These are phyloP conservation scores for Bisporella sp. DNA, from an alignment of 2,329 filamentous ascomycete species.

Conservation along the genomic window DNA sequence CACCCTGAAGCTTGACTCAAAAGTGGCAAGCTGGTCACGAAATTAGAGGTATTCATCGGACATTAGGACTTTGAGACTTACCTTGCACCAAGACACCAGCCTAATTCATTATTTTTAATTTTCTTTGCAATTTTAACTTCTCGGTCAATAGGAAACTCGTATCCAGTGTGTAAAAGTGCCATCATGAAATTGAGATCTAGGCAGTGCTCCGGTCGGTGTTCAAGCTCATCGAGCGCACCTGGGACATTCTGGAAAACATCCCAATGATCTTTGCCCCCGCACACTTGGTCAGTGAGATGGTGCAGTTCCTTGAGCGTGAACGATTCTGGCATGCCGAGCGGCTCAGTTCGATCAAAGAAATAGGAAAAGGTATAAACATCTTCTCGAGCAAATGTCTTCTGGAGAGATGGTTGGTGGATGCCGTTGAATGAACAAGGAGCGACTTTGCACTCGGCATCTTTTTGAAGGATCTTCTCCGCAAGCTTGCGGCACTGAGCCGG, in stretches of 20 bases:
- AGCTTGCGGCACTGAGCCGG: constrained; percentile 84
- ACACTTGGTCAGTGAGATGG: constrained; percentile 78
- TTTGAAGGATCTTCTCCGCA: constrained; percentile 84
- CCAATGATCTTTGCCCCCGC: constrained; percentile 71
- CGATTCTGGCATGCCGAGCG: constrained; percentile 95
- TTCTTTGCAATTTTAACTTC: constrained; percentile 99
- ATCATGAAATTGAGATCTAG: constrained; percentile 96
- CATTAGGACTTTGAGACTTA: constrained; percentile 38
- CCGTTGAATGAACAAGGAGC: constrained; percentile 98
- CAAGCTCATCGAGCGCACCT: constrained; percentile 72
- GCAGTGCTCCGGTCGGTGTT: constrained; percentile 81
- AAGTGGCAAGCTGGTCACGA: constrained; percentile 63
- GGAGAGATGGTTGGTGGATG: constrained; percentile 85
- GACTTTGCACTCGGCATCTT: constrained; percentile 74
- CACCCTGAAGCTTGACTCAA: constrained; percentile 78
- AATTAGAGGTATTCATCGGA: constrained; percentile 29
- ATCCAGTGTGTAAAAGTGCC: constrained; percentile 85
- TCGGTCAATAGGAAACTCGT: constrained; percentile 94
- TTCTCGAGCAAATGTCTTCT: constrained; percentile 85
- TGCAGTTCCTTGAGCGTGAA: constrained; percentile 90
- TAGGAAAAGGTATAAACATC: constrained; percentile 97
- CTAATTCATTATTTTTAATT: constrained; percentile 93
- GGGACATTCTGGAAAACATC: constrained; percentile 71
- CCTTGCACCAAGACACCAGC: constrained; percentile 97
- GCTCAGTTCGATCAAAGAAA: constrained; percentile 92